A percentile compares a stretch with the other conserved stretches of the same genome.
Conservation (phyloP, 345 rosid species). For the Eucalyptus polybractea region DNA sequence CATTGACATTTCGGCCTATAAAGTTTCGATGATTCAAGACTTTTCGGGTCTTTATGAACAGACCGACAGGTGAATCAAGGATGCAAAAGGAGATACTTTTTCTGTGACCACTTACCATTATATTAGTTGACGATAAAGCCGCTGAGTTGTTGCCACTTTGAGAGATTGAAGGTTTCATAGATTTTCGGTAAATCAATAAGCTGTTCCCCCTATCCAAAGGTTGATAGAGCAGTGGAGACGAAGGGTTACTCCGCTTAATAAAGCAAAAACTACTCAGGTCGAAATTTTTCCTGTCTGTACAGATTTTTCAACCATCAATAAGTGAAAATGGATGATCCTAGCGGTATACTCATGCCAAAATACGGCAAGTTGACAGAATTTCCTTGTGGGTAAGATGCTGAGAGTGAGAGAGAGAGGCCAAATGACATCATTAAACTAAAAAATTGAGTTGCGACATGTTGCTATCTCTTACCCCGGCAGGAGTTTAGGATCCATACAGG, state of each 20-base stretch:
- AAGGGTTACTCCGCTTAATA: background rate
- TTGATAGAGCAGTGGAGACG: background rate
- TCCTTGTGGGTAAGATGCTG: background rate
- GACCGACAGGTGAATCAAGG: background rate
- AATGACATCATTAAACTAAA: background rate
- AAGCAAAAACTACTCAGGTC: background rate
- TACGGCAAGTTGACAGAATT: background rate
- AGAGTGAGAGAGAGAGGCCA: background rate
- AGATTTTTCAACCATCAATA: background rate
- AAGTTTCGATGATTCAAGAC: background rate
- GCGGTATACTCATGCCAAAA: background rate
- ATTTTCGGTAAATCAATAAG: background rate
- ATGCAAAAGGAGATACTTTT: background rate
- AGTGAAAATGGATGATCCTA: background rate
- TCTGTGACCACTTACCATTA: background rate
- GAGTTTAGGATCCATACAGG: background rate
- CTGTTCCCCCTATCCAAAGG: background rate
- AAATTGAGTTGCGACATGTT: background rate
- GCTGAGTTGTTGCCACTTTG: background rate
- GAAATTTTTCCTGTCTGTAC: background rate
- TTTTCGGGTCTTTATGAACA: background rate
- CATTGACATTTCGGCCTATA: background rate
- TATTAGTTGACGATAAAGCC: background rate
- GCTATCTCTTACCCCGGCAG: background rate
- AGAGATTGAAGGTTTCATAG: background rate